Base-by-base conservation (phyloP, 2,329 filamentous ascomycete genomes). In the Pyrenophora teres region DNA sequence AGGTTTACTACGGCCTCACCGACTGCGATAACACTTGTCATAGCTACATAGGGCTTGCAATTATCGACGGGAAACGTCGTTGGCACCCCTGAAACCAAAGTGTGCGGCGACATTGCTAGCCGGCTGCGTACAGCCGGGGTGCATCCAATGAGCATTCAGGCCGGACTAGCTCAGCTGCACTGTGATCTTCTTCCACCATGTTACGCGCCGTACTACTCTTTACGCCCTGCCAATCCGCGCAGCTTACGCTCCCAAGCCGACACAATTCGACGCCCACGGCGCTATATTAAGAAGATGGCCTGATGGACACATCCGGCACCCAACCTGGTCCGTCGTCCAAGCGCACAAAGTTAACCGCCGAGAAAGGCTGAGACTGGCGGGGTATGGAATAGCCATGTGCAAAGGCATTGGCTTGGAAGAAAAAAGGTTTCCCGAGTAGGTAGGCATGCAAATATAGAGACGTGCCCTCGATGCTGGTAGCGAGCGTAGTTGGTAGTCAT, bases 401-500 rank as follows among this genome's bases (percentile, higher is more conserved):
- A 56, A 44, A 56, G 46, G 42, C 23, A 54, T 57, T 62, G 47
- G 57, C 44, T 54, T 62, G 57, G 57, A 54, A 63, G 61, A 59
- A 64, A 57, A 33, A 63, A 49, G 40, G 42, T 37, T 37, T 52
- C 40, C 49, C 50, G 53, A 49, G 46, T 43, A 46, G 45, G 46
- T 43, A 46, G 45, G 45, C 50, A 50, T 49, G 65, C 60, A 66
- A 72, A 71, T 73, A 73, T 73, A 72, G 69, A 67, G 66, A 58
- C 56, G 57, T 47, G 56, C 52, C 56, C 46, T 59, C 54, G 54
- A 51, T 52, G 56, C 63, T 57, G 53, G 59, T 66, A 61, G 58
- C 60, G 62, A 64, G 49, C 19, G 51, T 63, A 15, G 60, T 54
- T 59, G 50, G 56, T 60, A 56, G 47, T 54, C 50, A 55, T 56